A percentile compares a stretch with the other conserved stretches of the same genome.
phyloP scores from a whole-genome alignment of 2,329 filamentous ascomycete species.

The Purpureocillium takamizusanense region DNA sequence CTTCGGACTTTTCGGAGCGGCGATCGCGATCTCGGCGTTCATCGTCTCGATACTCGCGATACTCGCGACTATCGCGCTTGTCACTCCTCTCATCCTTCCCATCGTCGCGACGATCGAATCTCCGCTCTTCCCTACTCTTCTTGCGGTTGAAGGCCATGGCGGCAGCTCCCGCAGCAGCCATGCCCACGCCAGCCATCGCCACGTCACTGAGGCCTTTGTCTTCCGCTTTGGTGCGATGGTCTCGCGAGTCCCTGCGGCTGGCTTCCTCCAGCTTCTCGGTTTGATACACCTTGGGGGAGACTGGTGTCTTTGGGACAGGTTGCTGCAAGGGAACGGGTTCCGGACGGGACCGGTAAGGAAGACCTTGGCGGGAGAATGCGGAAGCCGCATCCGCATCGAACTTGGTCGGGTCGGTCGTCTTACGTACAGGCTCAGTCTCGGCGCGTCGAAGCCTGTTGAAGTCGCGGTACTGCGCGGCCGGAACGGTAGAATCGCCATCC shows the following conservation, averaged over 20 bases:
- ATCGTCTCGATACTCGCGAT: constrained; percentile 9
- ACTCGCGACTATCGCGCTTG: constrained; percentile 4
- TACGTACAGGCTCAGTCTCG: constrained; percentile 10
- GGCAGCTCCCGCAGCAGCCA: constrained; percentile 37
- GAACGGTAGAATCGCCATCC: constrained; percentile 21
- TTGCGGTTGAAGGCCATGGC: constrained; percentile 17
- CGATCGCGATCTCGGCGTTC: constrained; percentile 12
- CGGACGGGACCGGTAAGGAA: constrained; percentile 36
- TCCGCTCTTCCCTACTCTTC: constrained; percentile 12
- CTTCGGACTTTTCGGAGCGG: constrained; percentile 6
- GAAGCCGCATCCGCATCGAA: constrained; percentile 51
- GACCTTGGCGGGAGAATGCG: constrained; percentile 30
- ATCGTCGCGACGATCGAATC: constrained; percentile 12
- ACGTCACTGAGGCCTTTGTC: constrained; percentile 31
- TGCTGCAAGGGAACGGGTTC: constrained; percentile 68
- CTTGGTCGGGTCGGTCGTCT: constrained; percentile 45
- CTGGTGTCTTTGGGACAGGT: constrained; percentile 68
- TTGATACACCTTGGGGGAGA: constrained; percentile 61
- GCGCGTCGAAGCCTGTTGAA: constrained; percentile 13
- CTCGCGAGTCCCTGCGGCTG: constrained; percentile 21
- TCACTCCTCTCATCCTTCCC: constrained; percentile 1
- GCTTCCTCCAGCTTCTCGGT: constrained; percentile 30
- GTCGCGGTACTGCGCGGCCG: constrained; percentile 15
- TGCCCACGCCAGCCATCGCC: constrained; percentile 38
- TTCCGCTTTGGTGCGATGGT: constrained; percentile 21